Evolutionary conservation across 1,284 basidiomycete species (phyloP).

Genomic region (Microstroma glucosiphilum): DNA sequence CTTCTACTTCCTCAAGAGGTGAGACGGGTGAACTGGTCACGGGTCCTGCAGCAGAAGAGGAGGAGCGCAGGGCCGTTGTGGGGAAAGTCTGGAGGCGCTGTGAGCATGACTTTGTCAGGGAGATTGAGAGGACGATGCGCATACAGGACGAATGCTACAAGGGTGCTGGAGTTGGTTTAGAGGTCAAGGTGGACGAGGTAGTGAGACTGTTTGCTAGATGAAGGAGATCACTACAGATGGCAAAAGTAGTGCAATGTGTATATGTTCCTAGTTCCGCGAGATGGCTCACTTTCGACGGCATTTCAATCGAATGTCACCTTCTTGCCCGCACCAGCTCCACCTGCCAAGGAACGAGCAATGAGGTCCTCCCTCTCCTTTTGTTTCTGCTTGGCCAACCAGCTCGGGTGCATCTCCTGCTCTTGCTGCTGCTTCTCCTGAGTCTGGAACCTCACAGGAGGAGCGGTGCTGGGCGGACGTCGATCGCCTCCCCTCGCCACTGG

Average conservation of each 20-base stretch:
- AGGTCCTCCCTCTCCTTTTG: conserved; percentile 36
- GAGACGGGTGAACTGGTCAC: neutral
- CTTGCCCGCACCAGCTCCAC: conserved; percentile 16
- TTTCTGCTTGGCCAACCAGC: conserved; percentile 43
- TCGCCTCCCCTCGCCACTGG: neutral
- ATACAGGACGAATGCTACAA: conserved; percentile 30
- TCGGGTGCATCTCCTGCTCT: conserved; percentile 33
- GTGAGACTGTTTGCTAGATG: conserved; percentile 1
- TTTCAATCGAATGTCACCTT: conserved; percentile 41
- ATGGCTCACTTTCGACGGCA: neutral
- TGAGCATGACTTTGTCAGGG: conserved; percentile 24
- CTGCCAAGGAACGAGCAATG: conserved; percentile 19
- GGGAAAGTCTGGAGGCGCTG: conserved; percentile 25
- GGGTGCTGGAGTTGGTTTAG: neutral
- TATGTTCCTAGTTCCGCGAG: neutral
- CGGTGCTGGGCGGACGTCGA: neutral
- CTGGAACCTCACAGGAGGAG: neutral
- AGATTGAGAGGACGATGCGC: conserved; percentile 22
- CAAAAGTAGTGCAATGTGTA: neutral
- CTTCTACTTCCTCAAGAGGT: neutral
- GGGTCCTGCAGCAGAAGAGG: neutral
- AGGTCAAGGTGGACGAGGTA: conserved; percentile 1
- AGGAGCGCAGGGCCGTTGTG: conserved; percentile 24
- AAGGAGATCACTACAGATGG: neutral
- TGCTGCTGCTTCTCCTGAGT: conserved; percentile 2